A percentile compares a stretch with the other conserved stretches of the same genome.
Conservation (phyloP, 164 flowering plant genomes). For the Saururus chinensis region DNA sequence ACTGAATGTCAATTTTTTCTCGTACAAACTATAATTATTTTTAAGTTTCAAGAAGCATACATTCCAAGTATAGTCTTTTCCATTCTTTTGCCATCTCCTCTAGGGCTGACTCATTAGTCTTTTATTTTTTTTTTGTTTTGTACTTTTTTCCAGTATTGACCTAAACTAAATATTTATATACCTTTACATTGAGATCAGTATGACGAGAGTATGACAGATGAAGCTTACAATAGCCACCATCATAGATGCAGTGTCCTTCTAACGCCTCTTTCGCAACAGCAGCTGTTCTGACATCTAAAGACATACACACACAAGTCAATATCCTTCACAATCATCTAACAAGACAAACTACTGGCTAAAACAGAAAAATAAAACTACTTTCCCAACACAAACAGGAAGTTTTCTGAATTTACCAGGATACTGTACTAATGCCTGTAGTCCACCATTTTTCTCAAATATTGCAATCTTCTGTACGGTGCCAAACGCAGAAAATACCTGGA, state of each 20-base stretch:
- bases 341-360: background rate
- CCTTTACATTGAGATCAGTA: slow-evolving; percentile 99
- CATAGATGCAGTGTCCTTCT: slow-evolving; percentile 97
- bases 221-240: slow-evolving; percentile 99
- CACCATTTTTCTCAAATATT: slow-evolving; percentile 94
- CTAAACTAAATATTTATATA: slow-evolving; percentile 37
- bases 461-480: slow-evolving; percentile 89
- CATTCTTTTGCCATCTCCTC: slow-evolving; percentile 12
- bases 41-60: slow-evolving; percentile 36
- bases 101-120: slow-evolving; percentile 14
- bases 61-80: slow-evolving; percentile 15
- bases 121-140: slow-evolving; percentile 3
- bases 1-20: background rate
- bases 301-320: background rate
- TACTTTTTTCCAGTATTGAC: slow-evolving; percentile 16
- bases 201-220: slow-evolving; percentile 99
- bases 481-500: slow-evolving; percentile 83
- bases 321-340: background rate
- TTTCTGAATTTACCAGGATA: slow-evolving; percentile 52
- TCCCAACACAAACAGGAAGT: background rate
- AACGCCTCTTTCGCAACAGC: slow-evolving; percentile 70
- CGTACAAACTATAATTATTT: background rate
- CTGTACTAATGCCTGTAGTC: slow-evolving; percentile 74
- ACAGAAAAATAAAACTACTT: background rate
- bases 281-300: slow-evolving; percentile 62